Evolutionary conservation across 208 protist species (phyloP), one percentile per base, ranked within the genome.

Genomic region (Trypanosoma congolense): DNA sequence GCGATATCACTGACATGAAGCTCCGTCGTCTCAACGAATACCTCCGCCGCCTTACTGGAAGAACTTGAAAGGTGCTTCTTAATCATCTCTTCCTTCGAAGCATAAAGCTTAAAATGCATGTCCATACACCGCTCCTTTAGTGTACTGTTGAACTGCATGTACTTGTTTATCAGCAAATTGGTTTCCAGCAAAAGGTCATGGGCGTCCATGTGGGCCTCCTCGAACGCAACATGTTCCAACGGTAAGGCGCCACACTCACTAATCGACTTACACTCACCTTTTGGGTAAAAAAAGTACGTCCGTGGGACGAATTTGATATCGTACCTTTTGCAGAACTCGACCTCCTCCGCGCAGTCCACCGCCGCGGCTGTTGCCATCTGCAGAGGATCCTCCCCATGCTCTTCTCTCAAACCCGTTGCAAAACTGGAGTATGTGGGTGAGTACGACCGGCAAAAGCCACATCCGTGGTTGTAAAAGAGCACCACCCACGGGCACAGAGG

Each of bases 401-500:
- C 31, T 12, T 57, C 61, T 4, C 52, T 61, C 2, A 55, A n/a
- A 3, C n/a, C 8, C 4, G n/a, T 14, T 2, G 56, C 55, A 41
- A 40, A 82, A 9, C 5, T 65, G 44, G 26, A 69, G 33, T 52
- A 66, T 16, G 10, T 43, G 16, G 77, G 72, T 8, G 77, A 71
- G 2, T 57, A 38, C 26, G 28, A 44, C 35, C 77, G 65, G 62
- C 82, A 90, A 44, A 81, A 70, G 18, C 77, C 77, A 36, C 82
- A 90, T 25, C 51, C 56, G 41, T 73, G 58, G 21, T 52, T 70
- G 65, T 86, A 86, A 35, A 81, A 74, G 3, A 81, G 46, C 6
- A 90, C 35, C 2, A 85, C 35, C 77, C 75, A 83, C n/a, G 77
- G 77, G 53, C 82, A 90, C 3, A 44, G 12, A 9, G 33, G 22